phyloP scores from a whole-genome alignment of 768 basidiomycete species.

The Melanogaster broomeanus region DNA sequence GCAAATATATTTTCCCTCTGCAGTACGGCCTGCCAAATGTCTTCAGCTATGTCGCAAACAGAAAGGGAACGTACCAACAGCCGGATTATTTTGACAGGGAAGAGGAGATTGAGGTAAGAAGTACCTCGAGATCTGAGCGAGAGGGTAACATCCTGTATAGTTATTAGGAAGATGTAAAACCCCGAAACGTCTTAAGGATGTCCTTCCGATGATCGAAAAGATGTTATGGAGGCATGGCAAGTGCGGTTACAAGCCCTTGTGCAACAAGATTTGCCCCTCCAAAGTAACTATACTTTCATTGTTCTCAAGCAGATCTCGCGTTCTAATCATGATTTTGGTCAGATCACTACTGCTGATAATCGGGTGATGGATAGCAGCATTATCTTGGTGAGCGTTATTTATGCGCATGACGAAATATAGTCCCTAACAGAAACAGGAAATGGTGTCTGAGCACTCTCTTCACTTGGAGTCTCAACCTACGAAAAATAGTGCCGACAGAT shows the following conservation, averaged over 20 bases:
- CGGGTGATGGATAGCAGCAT: slow-evolving; percentile 56
- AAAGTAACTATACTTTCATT: slow-evolving; percentile 50
- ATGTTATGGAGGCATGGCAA: slow-evolving; percentile 67
- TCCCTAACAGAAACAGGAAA: slow-evolving; percentile 49
- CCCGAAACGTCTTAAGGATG: slow-evolving; percentile 66
- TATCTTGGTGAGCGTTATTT: slow-evolving; percentile 52
- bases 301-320: neutral
- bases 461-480: slow-evolving; percentile 56
- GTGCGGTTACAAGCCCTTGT: slow-evolving; percentile 68
- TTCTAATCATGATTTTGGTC: neutral
- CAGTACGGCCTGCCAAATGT: slow-evolving; percentile 70
- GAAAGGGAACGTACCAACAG: slow-evolving; percentile 35
- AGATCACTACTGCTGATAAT: slow-evolving; percentile 43
- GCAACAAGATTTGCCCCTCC: slow-evolving; percentile 70
- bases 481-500: slow-evolving; percentile 37
- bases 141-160: slow-evolving; percentile 15
- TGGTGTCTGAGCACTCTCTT: slow-evolving; percentile 70
- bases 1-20: slow-evolving; percentile 85
- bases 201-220: slow-evolving; percentile 55
- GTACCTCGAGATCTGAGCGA: neutral
- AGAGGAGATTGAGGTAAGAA: slow-evolving; percentile 62
- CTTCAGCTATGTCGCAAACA: slow-evolving; percentile 40
- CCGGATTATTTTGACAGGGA: slow-evolving; percentile 65
- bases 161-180: slow-evolving; percentile 59
- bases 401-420: neutral